Evolutionary conservation across 2,329 filamentous ascomycete genomes (phyloP).

Genomic region (Neofusicoccum parvum): DNA sequence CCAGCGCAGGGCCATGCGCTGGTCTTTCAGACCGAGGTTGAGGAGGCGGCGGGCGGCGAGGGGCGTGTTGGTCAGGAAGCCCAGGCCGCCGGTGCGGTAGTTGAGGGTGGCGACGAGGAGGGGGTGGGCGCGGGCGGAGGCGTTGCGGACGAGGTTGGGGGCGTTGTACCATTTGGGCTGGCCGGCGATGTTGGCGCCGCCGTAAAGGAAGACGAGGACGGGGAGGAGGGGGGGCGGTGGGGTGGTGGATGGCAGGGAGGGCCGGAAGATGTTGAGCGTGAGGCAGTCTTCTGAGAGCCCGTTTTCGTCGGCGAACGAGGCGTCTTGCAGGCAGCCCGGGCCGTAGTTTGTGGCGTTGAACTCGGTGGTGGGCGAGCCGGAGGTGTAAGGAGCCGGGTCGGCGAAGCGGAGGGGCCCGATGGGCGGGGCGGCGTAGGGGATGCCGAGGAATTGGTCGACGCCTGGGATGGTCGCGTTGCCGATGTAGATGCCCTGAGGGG

Average conservation of each 20-base stretch:
- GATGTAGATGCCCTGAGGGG: conserved; percentile 10
- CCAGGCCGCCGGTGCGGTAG: conserved; percentile 75
- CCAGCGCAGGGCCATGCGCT: conserved; percentile 51
- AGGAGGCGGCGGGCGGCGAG: conserved; percentile 55
- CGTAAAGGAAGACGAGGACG: conserved; percentile 38
- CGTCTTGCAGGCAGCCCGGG: conserved; percentile 47
- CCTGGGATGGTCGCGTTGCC: not conserved
- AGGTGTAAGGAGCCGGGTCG: conserved; percentile 20
- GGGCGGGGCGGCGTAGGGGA: conserved; percentile 20
- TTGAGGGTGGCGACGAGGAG: conserved; percentile 78
- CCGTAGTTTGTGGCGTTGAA: conserved; percentile 45
- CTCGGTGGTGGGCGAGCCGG: conserved; percentile 44
- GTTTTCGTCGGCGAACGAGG: not conserved
- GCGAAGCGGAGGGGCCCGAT: conserved; percentile 21
- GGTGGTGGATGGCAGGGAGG: conserved; percentile 36
- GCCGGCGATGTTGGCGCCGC: conserved; percentile 23
- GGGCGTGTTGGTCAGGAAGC: conserved; percentile 62
- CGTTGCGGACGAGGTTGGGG: conserved; percentile 31
- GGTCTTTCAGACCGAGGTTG: conserved; percentile 49
- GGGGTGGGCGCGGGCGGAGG: conserved; percentile 55
- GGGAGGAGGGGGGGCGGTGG: conserved; percentile 41
- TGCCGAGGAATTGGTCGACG: conserved; percentile 21
- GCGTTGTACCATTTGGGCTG: conserved; percentile 30
- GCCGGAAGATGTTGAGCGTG: conserved; percentile 36
- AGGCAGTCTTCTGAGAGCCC: conserved; percentile 32